These are phyloP conservation scores for Aureobasidium sp. DNA, from an alignment of 2,329 filamentous ascomycete species.

Conservation along the genomic window DNA sequence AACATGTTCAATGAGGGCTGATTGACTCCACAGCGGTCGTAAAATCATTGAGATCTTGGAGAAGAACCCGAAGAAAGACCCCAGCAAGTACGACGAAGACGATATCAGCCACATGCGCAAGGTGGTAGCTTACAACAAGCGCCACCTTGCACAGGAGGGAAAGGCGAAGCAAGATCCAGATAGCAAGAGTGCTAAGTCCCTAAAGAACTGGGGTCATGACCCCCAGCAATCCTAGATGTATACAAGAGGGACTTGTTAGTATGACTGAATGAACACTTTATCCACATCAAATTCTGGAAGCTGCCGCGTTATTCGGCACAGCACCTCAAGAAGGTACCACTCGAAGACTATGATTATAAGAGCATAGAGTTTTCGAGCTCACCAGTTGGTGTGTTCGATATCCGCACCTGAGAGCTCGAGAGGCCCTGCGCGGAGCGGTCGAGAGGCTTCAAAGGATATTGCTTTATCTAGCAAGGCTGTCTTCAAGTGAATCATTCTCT, in stretches of 20 bases:
- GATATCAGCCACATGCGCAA: slow-evolving; percentile 46
- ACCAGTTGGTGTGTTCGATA: neutral
- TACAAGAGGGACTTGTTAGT: neutral
- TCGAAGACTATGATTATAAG: neutral
- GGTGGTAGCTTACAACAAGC: slow-evolving; percentile 59
- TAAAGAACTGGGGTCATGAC: slow-evolving; percentile 53
- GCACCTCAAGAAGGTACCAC: too few species aligned
- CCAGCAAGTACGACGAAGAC: slow-evolving; percentile 49
- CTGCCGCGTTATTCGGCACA: neutral
- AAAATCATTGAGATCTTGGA: slow-evolving; percentile 58
- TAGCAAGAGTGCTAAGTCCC: slow-evolving; percentile 50
- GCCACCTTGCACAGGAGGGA: slow-evolving; percentile 59
- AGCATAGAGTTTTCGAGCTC: neutral
- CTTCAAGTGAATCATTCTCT: too few species aligned
- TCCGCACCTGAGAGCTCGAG: neutral
- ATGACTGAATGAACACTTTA: neutral
- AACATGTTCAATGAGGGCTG: neutral
- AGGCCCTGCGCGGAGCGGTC: too few species aligned
- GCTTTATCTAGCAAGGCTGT: too few species aligned
- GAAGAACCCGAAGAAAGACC: slow-evolving; percentile 52
- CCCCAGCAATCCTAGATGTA: slow-evolving; percentile 24
- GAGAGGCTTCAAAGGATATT: too few species aligned
- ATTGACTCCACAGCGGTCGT: slow-evolving; percentile 42
- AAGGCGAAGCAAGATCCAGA: slow-evolving; percentile 49
- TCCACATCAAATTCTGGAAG: neutral